These are phyloP conservation scores for Penicillium daleae DNA, from an alignment of 495 filamentous ascomycete genomes.

Conservation along the genomic window DNA sequence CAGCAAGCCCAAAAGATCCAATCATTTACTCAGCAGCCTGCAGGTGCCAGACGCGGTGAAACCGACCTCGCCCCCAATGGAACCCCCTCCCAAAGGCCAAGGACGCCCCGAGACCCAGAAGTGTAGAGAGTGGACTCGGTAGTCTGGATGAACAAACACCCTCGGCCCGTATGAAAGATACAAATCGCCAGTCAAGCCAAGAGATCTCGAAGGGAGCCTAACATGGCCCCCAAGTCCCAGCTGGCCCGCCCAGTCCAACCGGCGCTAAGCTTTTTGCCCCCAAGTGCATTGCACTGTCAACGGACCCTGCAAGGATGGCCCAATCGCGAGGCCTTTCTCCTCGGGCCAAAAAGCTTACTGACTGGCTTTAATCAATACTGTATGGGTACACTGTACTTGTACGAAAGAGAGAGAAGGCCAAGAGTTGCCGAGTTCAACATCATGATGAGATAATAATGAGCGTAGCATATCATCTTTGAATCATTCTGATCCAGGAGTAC, in stretches of 20 bases:
- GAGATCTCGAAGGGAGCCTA: background rate
- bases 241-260: background rate
- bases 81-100: background rate
- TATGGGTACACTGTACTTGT: no score
- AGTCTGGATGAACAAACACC: background rate
- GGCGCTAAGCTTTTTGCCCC: background rate
- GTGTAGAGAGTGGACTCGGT: no score
- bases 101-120: background rate
- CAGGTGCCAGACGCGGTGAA: background rate
- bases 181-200: background rate
- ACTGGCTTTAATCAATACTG: background rate
- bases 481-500: no score
- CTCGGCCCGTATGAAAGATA: background rate
- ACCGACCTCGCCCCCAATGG: background rate
- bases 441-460: background rate
- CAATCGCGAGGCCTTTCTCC: background rate
- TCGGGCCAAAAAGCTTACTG: constrained; percentile 13
- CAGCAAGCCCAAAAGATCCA: background rate
- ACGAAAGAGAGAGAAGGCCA: no score
- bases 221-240: background rate
- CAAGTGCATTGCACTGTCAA: background rate
- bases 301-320: background rate
- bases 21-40: background rate
- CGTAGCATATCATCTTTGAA: no score
- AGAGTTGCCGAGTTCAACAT: no score